Percentiles rank a stretch among this genome's conserved stretches.
Conservation (phyloP, 2,329 filamentous ascomycete species). For the Clonostachys chloroleuca region DNA sequence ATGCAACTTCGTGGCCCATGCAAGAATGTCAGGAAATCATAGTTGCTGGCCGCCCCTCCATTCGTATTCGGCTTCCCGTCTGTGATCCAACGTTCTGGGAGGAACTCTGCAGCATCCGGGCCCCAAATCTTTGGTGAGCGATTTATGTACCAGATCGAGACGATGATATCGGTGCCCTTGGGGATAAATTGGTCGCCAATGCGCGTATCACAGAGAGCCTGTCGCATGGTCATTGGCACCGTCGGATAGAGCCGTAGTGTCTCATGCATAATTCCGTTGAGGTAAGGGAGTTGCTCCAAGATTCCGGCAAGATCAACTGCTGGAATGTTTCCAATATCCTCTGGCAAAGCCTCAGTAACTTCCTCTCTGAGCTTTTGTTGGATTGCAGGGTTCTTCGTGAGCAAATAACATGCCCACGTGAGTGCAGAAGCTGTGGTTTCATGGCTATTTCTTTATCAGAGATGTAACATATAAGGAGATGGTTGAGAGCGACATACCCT, state of each 20-base stretch:
- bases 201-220: conserved; percentile 49
- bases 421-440: conserved; percentile 63
- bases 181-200: conserved; percentile 58
- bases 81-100: conserved; percentile 62
- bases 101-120: conserved; percentile 58
- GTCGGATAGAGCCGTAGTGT: conserved; percentile 63
- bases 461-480: background rate
- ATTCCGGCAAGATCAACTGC: conserved; percentile 33
- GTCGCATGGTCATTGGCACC: conserved; percentile 60
- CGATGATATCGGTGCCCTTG: conserved; percentile 57
- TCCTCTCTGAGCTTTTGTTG: conserved; percentile 59
- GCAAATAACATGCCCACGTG: conserved; percentile 57
- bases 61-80: conserved; percentile 50
- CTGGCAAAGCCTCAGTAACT: conserved; percentile 43
- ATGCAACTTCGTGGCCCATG: conserved; percentile 40
- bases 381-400: conserved; percentile 52
- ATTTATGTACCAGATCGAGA: conserved; percentile 59
- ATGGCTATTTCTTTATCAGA: conserved; percentile 28
- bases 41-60: conserved; percentile 67
- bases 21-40: conserved; percentile 71
- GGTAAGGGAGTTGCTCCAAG: conserved; percentile 61
- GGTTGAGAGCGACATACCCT: conserved; percentile 27
- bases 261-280: conserved; percentile 68
- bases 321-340: background rate
- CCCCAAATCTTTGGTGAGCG: conserved; percentile 63